Conservation (phyloP, 2,329 filamentous ascomycete species). For the Leptographium galeiforme region DNA sequence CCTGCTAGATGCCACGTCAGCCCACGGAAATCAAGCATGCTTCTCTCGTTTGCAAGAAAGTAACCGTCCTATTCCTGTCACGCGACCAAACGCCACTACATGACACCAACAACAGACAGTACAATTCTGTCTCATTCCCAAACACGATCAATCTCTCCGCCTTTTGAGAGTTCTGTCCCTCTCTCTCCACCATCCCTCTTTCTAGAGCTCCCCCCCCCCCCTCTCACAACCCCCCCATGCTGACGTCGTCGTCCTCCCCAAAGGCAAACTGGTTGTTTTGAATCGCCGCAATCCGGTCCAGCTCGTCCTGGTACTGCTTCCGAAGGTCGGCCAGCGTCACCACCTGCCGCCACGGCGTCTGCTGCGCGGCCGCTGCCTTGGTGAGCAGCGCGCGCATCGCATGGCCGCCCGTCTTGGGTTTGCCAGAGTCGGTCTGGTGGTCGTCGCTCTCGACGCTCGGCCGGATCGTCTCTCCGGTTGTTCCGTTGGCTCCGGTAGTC, state of each 20-base stretch:
- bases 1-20: no score
- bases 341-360: constrained; percentile 50
- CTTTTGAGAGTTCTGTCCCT: background rate
- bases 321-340: constrained; percentile 77
- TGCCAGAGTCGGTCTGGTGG: background rate
- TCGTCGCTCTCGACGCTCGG: background rate
- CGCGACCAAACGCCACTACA: no score
- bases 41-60: no score
- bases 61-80: no score
- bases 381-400: constrained; percentile 14
- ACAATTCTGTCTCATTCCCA: background rate
- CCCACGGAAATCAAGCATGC: no score
- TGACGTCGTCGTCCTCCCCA: constrained; percentile 19
- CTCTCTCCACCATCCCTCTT: background rate
- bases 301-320: constrained; percentile 77
- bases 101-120: no score
- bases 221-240: background rate
- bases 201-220: background rate
- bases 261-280: constrained; percentile 84
- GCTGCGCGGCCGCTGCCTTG: constrained; percentile 9
- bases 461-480: background rate
- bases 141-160: background rate
- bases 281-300: constrained; percentile 79
- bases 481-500: background rate
- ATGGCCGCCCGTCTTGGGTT: background rate